phyloP scores from a whole-genome alignment of 176 grass and related monocot genomes.

The Musa schizocarpa region DNA sequence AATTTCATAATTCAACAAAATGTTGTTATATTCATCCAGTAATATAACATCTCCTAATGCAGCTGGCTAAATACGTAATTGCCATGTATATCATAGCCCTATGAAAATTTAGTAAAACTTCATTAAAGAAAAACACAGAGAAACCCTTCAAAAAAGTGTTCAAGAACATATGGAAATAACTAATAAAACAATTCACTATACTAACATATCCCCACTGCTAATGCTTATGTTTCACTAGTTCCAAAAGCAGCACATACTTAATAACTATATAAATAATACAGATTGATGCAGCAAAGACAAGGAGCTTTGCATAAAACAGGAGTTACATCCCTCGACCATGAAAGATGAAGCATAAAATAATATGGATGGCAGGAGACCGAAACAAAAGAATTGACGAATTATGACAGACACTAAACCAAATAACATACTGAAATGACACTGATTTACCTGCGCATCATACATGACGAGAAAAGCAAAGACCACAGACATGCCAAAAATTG shows the following conservation, averaged over 20 bases:
- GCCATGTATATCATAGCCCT: background rate
- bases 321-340: background rate
- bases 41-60: background rate
- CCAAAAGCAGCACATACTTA: background rate
- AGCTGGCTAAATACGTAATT: background rate
- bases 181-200: background rate
- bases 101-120: background rate
- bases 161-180: background rate
- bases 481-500: conserved; percentile 81
- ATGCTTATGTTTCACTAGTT: background rate
- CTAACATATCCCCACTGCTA: too few species aligned
- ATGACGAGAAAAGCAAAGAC: conserved; percentile 81
- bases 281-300: background rate
- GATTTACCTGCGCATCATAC: conserved; percentile 84
- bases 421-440: background rate
- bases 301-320: background rate
- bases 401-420: background rate
- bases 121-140: background rate
- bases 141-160: background rate
- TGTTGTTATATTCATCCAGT: background rate
- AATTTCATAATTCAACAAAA: background rate
- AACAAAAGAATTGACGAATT: background rate
- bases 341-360: background rate
- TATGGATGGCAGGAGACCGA: background rate
- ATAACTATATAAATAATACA: background rate